These are phyloP conservation scores for Picea sitchensis DNA, from an alignment of 75 land plant genomes.

Conservation along the genomic window DNA sequence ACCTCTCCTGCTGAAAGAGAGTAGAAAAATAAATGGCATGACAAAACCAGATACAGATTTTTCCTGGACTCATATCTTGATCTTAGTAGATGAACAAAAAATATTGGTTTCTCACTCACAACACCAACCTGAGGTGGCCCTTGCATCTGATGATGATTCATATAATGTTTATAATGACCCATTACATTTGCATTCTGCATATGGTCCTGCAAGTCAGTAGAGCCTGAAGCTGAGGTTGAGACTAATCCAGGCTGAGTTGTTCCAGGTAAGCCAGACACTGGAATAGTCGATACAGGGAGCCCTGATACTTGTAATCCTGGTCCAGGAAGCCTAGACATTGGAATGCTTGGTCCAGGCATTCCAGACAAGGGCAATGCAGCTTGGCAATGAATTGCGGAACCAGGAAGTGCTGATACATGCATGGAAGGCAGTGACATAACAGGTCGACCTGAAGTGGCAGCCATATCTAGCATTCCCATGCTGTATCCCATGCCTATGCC, in stretches of 20 bases:
- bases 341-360: constrained; percentile 23
- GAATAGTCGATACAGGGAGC: constrained; percentile 17
- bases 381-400: constrained; percentile 2
- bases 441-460: constrained; percentile 18
- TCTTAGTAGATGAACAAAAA: neutral
- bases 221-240: neutral
- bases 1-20: too few species aligned
- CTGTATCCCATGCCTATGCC: constrained; percentile 45
- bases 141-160: constrained; percentile 1
- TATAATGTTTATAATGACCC: constrained; percentile 4
- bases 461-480: constrained; percentile 37
- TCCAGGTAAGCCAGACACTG: constrained; percentile 7
- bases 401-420: constrained; percentile 14
- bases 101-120: neutral
- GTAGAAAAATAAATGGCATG: too few species aligned
- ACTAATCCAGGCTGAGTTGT: constrained; percentile 9
- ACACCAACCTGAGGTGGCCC: neutral
- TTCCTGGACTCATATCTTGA: too few species aligned
- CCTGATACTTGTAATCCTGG: constrained; percentile 7
- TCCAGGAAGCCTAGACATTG: constrained; percentile 23
- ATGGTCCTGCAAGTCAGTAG: neutral
- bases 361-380: constrained; percentile 7
- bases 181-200: constrained; percentile 6
- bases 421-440: constrained; percentile 36
- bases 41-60: too few species aligned